Evolutionary conservation across 2,329 filamentous ascomycete genomes (phyloP).

Genomic region (Mycosphaerella arachidis): DNA sequence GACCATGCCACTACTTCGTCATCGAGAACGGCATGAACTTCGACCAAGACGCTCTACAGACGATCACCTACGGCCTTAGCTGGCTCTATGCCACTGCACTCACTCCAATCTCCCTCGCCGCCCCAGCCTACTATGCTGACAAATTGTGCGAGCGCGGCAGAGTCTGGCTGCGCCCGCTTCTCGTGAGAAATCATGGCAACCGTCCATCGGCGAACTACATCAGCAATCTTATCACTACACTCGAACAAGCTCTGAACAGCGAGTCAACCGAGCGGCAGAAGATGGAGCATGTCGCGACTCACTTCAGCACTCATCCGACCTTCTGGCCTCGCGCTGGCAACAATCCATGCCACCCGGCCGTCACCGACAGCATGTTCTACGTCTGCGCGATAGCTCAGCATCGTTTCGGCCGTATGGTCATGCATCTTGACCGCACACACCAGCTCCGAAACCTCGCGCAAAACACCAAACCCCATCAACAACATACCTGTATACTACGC

Average conservation of each 20-base stretch:
- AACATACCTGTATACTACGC: not conserved
- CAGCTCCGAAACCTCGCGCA: not conserved
- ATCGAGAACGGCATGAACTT: constrained; percentile 9
- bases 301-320: not conserved
- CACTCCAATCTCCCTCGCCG: constrained; percentile 30
- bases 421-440: no score
- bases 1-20: constrained; percentile 73
- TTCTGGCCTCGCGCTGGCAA: not conserved
- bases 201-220: not conserved
- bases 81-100: constrained; percentile 32
- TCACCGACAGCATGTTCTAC: constrained; percentile 4
- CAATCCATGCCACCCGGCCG: not conserved
- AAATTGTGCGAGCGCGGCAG: constrained; percentile 5
- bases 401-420: not conserved
- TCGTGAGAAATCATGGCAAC: not conserved
- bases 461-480: no score
- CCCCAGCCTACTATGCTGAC: constrained; percentile 38
- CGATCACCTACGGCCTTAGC: constrained; percentile 25
- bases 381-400: not conserved
- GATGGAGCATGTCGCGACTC: not conserved
- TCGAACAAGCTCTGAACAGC: not conserved
- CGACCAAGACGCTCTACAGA: constrained; percentile 1
- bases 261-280: not conserved
- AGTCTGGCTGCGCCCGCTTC: not conserved
- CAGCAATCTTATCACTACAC: not conserved